Conservation (phyloP, 2,329 filamentous ascomycete species). For the Colletotrichum chlorophyti region DNA sequence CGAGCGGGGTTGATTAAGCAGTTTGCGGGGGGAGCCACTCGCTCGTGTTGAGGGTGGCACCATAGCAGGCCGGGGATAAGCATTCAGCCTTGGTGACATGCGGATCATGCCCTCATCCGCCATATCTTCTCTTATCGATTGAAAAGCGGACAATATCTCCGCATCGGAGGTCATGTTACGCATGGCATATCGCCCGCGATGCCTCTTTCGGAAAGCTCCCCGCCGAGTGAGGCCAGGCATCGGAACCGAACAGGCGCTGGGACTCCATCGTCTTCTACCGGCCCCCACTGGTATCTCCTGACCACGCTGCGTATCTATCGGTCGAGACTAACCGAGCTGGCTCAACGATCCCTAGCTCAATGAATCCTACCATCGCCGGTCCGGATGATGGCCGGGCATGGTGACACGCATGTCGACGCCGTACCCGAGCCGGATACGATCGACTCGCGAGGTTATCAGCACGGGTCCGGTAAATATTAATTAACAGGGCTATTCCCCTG, state of each 20-base stretch:
- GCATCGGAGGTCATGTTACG: not conserved
- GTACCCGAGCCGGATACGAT: not conserved
- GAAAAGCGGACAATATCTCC: not conserved
- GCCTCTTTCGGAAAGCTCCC: conserved; percentile 9
- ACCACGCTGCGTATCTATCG: not conserved
- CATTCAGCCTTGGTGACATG: not conserved
- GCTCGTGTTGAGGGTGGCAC: not conserved
- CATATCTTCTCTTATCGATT: not conserved
- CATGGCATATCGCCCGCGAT: not conserved
- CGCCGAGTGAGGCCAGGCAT: conserved; percentile 1
- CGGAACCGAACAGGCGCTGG: not conserved
- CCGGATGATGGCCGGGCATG: conserved; percentile 15
- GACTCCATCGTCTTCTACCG: not conserved
- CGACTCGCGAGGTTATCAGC: not conserved
- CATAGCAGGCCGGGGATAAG: not conserved
- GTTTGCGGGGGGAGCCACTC: conserved; percentile 14
- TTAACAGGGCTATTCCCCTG: too few species aligned
- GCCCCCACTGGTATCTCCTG: conserved; percentile 1
- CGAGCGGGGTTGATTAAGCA: not conserved
- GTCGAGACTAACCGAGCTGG: not conserved
- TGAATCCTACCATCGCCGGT: not conserved
- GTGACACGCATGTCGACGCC: conserved; percentile 9
- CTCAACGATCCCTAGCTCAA: not conserved
- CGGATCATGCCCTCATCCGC: not conserved
- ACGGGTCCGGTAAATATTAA: not conserved